Evolutionary conservation across 164 flowering plant genomes (phyloP).

Genomic region (Malania oleifera): DNA sequence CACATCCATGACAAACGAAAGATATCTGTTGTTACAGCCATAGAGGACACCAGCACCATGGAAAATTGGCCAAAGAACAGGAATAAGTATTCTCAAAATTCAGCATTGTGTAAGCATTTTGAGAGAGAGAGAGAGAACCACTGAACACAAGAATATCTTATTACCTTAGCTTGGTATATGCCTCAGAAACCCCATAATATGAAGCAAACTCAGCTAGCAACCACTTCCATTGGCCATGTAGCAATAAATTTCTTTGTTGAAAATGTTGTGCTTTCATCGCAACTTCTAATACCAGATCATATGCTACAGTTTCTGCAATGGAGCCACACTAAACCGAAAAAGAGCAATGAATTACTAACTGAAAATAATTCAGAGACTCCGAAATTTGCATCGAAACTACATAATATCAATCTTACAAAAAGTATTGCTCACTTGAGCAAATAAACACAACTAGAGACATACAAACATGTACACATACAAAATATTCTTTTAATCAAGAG

Average conservation of each 20-base stretch:
- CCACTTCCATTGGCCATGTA: constrained; percentile 92
- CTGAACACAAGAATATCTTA: background rate
- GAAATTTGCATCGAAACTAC: too few species aligned
- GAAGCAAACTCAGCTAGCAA: constrained; percentile 78
- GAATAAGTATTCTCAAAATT: background rate
- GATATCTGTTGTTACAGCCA: constrained; percentile 49
- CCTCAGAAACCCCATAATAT: constrained; percentile 88
- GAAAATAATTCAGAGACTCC: background rate
- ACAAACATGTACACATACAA: too few species aligned
- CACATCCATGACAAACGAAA: constrained; percentile 92
- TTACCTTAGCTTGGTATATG: constrained; percentile 84
- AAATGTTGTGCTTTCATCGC: constrained; percentile 84
- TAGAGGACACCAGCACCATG: constrained; percentile 10
- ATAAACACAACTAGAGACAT: too few species aligned
- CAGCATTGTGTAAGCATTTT: too few species aligned
- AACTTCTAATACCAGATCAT: constrained; percentile 83
- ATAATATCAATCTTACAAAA: too few species aligned
- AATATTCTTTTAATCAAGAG: too few species aligned
- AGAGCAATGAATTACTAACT: background rate
- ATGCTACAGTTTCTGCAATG: constrained; percentile 95
- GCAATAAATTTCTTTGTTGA: constrained; percentile 66
- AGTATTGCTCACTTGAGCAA: too few species aligned
- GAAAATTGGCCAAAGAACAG: constrained; percentile 7
- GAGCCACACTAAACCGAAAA: constrained; percentile 71
- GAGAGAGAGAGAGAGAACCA: background rate